Evolutionary conservation across 139 green algal genomes (phyloP), one percentile per base, ranked within the genome.

Genomic region (Nannochloris sp.): DNA sequence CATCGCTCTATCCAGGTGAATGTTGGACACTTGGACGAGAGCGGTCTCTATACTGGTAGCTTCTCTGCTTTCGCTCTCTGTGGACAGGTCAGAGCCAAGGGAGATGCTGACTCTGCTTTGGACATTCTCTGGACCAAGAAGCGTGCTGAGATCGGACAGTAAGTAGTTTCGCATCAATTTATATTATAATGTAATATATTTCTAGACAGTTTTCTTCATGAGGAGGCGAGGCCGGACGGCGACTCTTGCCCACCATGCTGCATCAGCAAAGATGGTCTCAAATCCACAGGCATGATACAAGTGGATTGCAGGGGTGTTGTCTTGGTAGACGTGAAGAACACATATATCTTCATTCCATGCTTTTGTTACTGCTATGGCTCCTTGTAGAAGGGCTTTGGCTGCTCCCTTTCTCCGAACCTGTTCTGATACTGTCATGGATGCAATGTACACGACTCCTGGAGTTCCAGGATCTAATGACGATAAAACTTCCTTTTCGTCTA

Each of bases 1-100:
- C 91, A 98, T 70, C 89, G 83, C 40, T 80, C 68, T 69, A 85
- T 99, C 18, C 94, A 99, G 85, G 79, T 99, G 51, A 99, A 99
- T 85, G 81, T 99, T 54, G 94, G 92, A 23, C 94, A 98, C 84
- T 76, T 99, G 50, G 87, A 97, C 75, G 88, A 92, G 69, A 81
- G 88, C 62, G 94, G 94, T 61, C 82, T 97, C 34, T 98, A 96
- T 86, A 95, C 67, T 62, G 81, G 82, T 74, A 66, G 87, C 67
- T 96, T 89, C 85, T 92, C 87, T 57, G 98, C 94, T 54, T 90
- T 98, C 61, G 94, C 94, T 7, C 69, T 99, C 50, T 81, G 77
- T 46, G 94, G 94, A 70, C 88, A 81, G 54, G 83, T 97, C 3
- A 79, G 92, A 65, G 64, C 54, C 34, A 87, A 84, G 83, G 91